These are phyloP conservation scores for Picochlorum sp. DNA, from an alignment of 139 green algal species.

Conservation along the genomic window DNA sequence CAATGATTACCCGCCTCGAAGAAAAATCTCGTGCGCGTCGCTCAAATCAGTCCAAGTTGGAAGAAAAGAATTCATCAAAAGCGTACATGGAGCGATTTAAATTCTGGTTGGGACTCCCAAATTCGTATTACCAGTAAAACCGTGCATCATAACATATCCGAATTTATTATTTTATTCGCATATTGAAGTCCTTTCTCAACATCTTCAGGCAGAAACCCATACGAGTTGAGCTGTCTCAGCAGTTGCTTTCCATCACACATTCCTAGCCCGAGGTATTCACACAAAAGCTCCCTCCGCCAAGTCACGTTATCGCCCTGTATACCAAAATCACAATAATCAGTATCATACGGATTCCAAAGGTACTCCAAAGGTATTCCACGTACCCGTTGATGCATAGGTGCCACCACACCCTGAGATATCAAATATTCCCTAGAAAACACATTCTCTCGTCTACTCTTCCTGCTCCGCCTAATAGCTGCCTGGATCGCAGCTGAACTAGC, in stretches of 20 bases:
- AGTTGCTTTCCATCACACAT: constrained; percentile 40
- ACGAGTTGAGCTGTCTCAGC: constrained; percentile 31
- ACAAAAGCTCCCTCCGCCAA: constrained; percentile 12
- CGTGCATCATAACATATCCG: background rate
- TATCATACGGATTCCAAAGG: background rate
- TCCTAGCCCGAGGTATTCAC: constrained; percentile 24
- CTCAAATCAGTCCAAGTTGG: background rate
- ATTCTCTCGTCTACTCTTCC: background rate
- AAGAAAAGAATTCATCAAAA: constrained; percentile 14
- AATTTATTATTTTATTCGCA: constrained; percentile 17
- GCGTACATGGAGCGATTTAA: constrained; percentile 52
- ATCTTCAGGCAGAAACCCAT: constrained; percentile 24
- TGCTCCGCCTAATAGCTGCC: constrained; percentile 11
- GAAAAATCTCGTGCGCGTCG: background rate
- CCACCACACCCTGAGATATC: constrained; percentile 18
- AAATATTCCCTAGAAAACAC: constrained; percentile 27
- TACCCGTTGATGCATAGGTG: constrained; percentile 15
- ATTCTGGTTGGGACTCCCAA: constrained; percentile 68
- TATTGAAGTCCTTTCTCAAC: constrained; percentile 14
- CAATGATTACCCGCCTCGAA: constrained; percentile 7
- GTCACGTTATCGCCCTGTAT: constrained; percentile 17
- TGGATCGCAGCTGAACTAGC: constrained; percentile 17
- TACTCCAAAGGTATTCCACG: background rate
- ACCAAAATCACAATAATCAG: background rate
- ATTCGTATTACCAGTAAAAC: constrained; percentile 43